A percentile compares a stretch with the other conserved stretches of the same genome.
Evolutionary conservation across 1,139 yeast genomes (phyloP).

Genomic region (Geotrichum siamense): DNA sequence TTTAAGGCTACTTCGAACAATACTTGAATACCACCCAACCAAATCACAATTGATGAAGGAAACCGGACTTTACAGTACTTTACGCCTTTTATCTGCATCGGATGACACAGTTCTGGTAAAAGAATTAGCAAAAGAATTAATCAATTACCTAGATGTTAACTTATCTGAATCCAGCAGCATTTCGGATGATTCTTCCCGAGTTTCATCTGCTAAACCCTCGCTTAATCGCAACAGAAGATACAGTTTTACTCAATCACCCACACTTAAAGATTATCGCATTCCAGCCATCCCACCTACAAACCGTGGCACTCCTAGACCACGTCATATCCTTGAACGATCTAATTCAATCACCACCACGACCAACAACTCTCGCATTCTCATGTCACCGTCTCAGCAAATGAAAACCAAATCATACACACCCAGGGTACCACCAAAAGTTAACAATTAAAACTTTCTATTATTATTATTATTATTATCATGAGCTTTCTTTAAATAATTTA

Average conservation of each 20-base stretch:
- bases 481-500: no score
- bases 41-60: slow-evolving; percentile 7
- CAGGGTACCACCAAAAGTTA: no score
- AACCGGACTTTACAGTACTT: slow-evolving; percentile 5
- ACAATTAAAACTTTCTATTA: no score
- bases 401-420: no score
- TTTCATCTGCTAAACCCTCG: not conserved
- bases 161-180: not conserved
- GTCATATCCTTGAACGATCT: no score
- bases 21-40: slow-evolving; percentile 12
- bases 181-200: not conserved
- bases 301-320: no score
- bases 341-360: no score
- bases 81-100: slow-evolving; percentile 4
- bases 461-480: no score
- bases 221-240: slow-evolving; percentile 1
- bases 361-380: no score
- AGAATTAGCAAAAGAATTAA: slow-evolving; percentile 15
- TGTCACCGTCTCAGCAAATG: no score
- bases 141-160: slow-evolving; percentile 5
- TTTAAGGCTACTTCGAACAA: slow-evolving; percentile 20
- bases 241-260: slow-evolving; percentile 10
- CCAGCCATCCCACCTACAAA: slow-evolving; percentile 1
- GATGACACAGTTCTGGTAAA: slow-evolving; percentile 15
- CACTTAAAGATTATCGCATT: not conserved